These are phyloP conservation scores for Oryza glaberrima DNA, from an alignment of 176 grass and related monocot genomes.

Conservation along the genomic window DNA sequence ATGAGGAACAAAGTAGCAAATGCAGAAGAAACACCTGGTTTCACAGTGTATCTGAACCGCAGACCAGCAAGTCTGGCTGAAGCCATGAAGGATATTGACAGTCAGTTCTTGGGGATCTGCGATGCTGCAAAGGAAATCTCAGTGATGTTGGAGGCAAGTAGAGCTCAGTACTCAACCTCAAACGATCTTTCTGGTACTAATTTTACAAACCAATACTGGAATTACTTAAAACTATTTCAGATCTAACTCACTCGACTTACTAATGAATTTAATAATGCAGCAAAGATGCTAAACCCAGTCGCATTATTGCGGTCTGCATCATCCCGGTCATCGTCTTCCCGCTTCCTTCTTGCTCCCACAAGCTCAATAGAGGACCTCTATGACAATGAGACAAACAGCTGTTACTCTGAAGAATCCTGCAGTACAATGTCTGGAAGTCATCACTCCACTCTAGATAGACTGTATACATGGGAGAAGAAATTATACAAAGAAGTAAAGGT, in stretches of 20 bases:
- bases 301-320: constrained; percentile 75
- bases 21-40: constrained; percentile 84
- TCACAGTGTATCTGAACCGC: constrained; percentile 88
- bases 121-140: constrained; percentile 83
- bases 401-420: constrained; percentile 79
- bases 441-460: constrained; percentile 87
- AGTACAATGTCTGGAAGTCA: constrained; percentile 76
- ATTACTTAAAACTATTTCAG: constrained; percentile 35
- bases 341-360: constrained; percentile 69
- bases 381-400: constrained; percentile 82
- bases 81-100: constrained; percentile 82
- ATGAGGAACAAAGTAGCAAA: constrained; percentile 65
- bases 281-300: constrained; percentile 80
- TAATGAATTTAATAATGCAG: constrained; percentile 51
- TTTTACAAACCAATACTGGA: constrained; percentile 48
- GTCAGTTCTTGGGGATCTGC: constrained; percentile 82
- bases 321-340: constrained; percentile 81
- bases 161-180: constrained; percentile 75
- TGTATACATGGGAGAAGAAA: constrained; percentile 98
- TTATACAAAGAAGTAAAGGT: constrained; percentile 99
- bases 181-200: constrained; percentile 82
- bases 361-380: constrained; percentile 76
- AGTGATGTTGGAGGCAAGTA: constrained; percentile 85
- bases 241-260: constrained; percentile 41
- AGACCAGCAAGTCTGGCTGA: constrained; percentile 69